Conservation (phyloP, 495 filamentous ascomycete genomes). For the Geoglossum glabrum region DNA sequence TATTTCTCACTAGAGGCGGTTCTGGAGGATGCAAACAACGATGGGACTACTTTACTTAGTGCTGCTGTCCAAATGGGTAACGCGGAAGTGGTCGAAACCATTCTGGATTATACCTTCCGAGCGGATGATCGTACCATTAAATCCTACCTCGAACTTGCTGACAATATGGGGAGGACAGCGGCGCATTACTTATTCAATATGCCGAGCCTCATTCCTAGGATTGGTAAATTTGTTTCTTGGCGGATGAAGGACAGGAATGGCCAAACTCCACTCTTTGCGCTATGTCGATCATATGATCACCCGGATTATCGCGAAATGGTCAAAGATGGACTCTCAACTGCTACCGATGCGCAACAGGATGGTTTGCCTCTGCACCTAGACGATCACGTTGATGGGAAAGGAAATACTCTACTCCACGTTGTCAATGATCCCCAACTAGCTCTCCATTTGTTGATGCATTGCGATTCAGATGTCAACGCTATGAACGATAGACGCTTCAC, state of each 20-base stretch:
- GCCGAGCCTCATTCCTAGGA: conserved; percentile 50
- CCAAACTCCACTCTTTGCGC: conserved; percentile 84
- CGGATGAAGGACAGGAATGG: conserved; percentile 82
- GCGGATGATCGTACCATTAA: conserved; percentile 29
- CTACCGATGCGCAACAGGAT: conserved; percentile 55
- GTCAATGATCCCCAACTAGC: conserved; percentile 70
- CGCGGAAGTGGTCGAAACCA: conserved; percentile 45
- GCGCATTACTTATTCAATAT: conserved; percentile 95
- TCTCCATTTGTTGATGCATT: conserved; percentile 49
- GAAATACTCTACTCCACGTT: conserved; percentile 86
- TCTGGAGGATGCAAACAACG: conserved; percentile 66
- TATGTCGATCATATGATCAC: conserved; percentile 92
- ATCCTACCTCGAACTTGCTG: conserved; percentile 52
- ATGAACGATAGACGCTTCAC: conserved; percentile 93
- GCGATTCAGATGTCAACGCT: conserved; percentile 88
- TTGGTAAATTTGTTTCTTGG: conserved; percentile 76
- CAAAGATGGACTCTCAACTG: conserved; percentile 50
- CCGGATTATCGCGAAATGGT: conserved; percentile 74
- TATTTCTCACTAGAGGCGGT: conserved; percentile 50
- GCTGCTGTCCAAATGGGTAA: conserved; percentile 87
- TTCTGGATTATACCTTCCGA: conserved; percentile 47
- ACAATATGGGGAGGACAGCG: conserved; percentile 68
- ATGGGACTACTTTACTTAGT: conserved; percentile 76
- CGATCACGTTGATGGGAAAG: conserved; percentile 79
- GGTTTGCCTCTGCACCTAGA: conserved; percentile 68